These are phyloP conservation scores for Sphaerulina vaccinii DNA, from an alignment of 2,329 filamentous ascomycete genomes.

Conservation along the genomic window DNA sequence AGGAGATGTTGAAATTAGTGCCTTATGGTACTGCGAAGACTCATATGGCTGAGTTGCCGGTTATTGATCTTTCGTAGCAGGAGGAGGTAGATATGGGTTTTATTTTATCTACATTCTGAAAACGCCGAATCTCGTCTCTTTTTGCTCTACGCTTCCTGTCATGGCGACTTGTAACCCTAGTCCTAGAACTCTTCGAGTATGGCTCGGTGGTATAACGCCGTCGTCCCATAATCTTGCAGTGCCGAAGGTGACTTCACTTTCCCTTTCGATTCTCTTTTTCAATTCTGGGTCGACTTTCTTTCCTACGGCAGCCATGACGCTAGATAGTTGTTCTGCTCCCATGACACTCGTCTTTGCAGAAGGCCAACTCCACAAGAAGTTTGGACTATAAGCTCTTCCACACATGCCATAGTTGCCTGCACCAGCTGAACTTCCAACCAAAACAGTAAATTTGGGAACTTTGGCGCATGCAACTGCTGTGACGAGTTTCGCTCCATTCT, in stretches of 20 bases:
- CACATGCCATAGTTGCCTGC: slow-evolving; percentile 99
- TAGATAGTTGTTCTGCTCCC: slow-evolving; percentile 86
- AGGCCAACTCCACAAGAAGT: slow-evolving; percentile 96
- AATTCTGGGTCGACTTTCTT: slow-evolving; percentile 77
- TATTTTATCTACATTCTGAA: slow-evolving; percentile 39
- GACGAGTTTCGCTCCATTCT: slow-evolving; percentile 95
- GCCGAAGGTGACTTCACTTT: slow-evolving; percentile 86
- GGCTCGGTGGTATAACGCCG: slow-evolving; percentile 51
- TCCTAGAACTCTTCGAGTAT: slow-evolving; percentile 50
- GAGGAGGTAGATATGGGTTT: neutral
- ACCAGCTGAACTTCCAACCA: slow-evolving; percentile 89
- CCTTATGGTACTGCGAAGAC: slow-evolving; percentile 41
- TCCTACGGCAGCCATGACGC: slow-evolving; percentile 93
- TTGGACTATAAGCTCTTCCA: slow-evolving; percentile 85
- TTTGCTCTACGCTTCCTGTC: slow-evolving; percentile 36
- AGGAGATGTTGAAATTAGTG: slow-evolving; percentile 34
- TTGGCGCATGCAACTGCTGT: slow-evolving; percentile 91
- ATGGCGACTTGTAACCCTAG: slow-evolving; percentile 49
- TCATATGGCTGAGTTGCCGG: slow-evolving; percentile 41
- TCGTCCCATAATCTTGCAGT: slow-evolving; percentile 83
- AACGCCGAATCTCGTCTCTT: slow-evolving; percentile 41
- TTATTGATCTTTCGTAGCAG: slow-evolving; percentile 13
- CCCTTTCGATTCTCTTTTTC: slow-evolving; percentile 79
- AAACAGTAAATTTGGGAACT: slow-evolving; percentile 94
- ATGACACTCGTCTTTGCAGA: slow-evolving; percentile 96